These are phyloP conservation scores for Leccinum olivaceopallidum DNA, from an alignment of 768 basidiomycete species.

Conservation along the genomic window DNA sequence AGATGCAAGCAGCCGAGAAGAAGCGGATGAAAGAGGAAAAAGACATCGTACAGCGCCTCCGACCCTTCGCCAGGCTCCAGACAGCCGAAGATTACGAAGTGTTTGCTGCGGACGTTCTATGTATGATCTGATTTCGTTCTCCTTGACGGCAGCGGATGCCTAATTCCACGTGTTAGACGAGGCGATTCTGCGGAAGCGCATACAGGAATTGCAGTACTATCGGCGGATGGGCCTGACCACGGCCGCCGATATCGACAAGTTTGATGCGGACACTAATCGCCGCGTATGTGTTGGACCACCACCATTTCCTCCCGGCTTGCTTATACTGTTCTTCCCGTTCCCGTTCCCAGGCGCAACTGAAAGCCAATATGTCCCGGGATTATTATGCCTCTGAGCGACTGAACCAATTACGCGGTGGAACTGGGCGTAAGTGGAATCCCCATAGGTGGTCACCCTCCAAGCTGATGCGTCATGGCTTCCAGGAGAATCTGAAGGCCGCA, in stretches of 20 bases:
- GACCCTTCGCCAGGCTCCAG: constrained; percentile 89
- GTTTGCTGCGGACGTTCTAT: constrained; percentile 86
- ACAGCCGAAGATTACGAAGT: constrained; percentile 90
- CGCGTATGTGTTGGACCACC: constrained; percentile 49
- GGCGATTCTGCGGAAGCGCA: constrained; percentile 80
- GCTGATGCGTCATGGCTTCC: background rate
- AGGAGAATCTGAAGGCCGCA: constrained; percentile 52
- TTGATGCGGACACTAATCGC: constrained; percentile 71
- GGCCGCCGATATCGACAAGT: constrained; percentile 88
- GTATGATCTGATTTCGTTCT: constrained; percentile 50
- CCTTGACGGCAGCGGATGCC: background rate
- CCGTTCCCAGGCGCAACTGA: constrained; percentile 55
- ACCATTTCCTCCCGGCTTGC: background rate
- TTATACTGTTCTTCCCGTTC: background rate
- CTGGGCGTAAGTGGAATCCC: constrained; percentile 42
- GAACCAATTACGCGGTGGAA: constrained; percentile 45
- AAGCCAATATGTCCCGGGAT: constrained; percentile 56
- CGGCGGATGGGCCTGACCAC: constrained; percentile 84
- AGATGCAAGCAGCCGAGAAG: constrained; percentile 92
- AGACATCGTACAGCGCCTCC: constrained; percentile 84
- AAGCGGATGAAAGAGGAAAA: constrained; percentile 90
- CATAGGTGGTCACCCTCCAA: background rate
- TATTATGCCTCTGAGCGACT: constrained; percentile 54
- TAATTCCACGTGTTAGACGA: constrained; percentile 61
- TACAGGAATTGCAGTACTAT: constrained; percentile 90